phyloP scores from a whole-genome alignment of 345 rosid species.

The Rhodamnia argentea region DNA sequence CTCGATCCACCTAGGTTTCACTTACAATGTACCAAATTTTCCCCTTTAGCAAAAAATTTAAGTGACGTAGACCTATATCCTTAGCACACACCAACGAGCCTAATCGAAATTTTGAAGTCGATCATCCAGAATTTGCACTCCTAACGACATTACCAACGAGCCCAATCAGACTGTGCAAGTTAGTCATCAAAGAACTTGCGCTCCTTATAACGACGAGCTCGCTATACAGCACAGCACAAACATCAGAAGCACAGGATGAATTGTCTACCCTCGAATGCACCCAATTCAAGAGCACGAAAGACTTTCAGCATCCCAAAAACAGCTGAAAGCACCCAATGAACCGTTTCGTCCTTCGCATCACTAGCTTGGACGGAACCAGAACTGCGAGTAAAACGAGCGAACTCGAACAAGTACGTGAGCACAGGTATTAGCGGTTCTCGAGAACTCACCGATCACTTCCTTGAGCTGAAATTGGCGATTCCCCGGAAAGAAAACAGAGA shows the following conservation, averaged over 20 bases:
- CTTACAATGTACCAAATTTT: not conserved
- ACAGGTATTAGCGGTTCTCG: not conserved
- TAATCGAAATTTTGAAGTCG: not conserved
- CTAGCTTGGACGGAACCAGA: not conserved
- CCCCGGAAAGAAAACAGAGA: not conserved
- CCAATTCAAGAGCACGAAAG: not conserved
- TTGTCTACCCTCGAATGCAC: not conserved
- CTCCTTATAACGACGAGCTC: not conserved
- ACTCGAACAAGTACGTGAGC: not conserved
- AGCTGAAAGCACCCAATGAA: not conserved
- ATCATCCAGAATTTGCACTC: not conserved
- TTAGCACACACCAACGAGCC: not conserved
- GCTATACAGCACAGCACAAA: not conserved
- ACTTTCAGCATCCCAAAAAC: not conserved
- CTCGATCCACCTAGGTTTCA: not conserved
- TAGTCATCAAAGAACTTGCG: not conserved
- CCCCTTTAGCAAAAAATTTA: not conserved
- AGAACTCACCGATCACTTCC: not conserved
- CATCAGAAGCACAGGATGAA: not conserved
- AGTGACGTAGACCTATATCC: not conserved
- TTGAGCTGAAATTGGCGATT: not conserved
- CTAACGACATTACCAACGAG: not conserved
- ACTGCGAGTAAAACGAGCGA: not conserved
- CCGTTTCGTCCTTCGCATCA: not conserved
- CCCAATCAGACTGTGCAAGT: not conserved